Base-by-base conservation (phyloP, 1,284 basidiomycete genomes). In the Apiotrichum domesticum region DNA sequence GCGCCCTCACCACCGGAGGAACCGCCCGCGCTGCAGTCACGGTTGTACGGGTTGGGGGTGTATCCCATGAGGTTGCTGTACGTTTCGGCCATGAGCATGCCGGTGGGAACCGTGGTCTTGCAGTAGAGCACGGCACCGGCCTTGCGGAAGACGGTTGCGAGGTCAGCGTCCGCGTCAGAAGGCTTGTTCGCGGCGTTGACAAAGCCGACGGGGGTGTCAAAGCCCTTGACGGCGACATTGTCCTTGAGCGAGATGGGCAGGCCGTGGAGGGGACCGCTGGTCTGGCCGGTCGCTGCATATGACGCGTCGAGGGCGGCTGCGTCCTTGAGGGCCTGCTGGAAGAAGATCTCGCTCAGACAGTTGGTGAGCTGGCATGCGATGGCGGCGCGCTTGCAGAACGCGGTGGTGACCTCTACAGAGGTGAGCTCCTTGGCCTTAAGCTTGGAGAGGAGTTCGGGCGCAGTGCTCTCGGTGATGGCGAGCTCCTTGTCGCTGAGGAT, bases 381-480 rank as follows among this genome's bases (percentile, higher is more conserved):
- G 47, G 87, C 80, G 0, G 89, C 86, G 33, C 88, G 79, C 76
- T 90, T 90, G 69, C 83, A 83, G 71, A 86, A 90, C 0, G 88
- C 73, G 9, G 56, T 42, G 1, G 64, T 64, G 1, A 58, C 55
- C 45, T 51, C 32, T 4, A 44, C 39, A 2, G 44, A 42, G 10
- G 41, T 63, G 3, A 71, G 66, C 15, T 65, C 66, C 34, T 65
- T 58, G 35, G 58, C 56, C 35, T 46, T 65, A 39, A 64, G 52
- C 52, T 61, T 52, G 35, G 55, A 29, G n/a, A 55, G 32, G 35
- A 55, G 54, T 4, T 35, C 40, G 11, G n/a, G 13, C 29, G 48
- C 54, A 13, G 41, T 6, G n/a, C 48, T 50, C 41, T 50, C 54
- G 41, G 54, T 55, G 15, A 89, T 85, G 56, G 81, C 80, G 6